Evolutionary conservation across 805 yeast genomes (phyloP), one percentile per base, ranked within the genome.

Genomic region (Teunomyces funiuensis): DNA sequence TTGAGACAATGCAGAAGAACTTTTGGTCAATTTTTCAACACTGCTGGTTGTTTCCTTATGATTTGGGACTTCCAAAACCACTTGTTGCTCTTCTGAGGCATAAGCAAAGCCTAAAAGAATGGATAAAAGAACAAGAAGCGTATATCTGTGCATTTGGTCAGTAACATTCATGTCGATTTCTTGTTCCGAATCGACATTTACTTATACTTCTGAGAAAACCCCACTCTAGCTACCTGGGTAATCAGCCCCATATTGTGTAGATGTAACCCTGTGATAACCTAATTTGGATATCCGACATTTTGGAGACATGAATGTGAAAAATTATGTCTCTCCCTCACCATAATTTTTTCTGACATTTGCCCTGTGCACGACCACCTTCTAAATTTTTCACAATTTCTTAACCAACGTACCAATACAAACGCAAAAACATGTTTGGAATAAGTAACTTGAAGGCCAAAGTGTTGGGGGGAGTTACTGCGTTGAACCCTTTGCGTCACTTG

Each of bases 281-380:
- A n/a, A 31, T 31, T 19, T 31, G 34, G 34, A 19, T 18, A 19
- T 13, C 19, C 23, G 34, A 31, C 34, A 31, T 31, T 31, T 31
- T 28, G n/a, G 23, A 23, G 34, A 31, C 34, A 31, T 31, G 34
- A 31, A 31, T 15, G 34, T 31, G 34, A 31, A 31, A 31, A 31
- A 6, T n/a, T n/a, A n/a, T n/a, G n/a, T n/a, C n/a, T n/a, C n/a
- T n/a, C n/a, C n/a, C n/a, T n/a, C n/a, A n/a, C n/a, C n/a, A n/a
- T n/a, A n/a, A n/a, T n/a, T n/a, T n/a, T n/a, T n/a, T n/a, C n/a
- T 20, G 34, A 18, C 34, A 18, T 31, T 31, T 11, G 6, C 10
- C 13, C n/a, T 31, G 6, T 16, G n/a, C 33, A 29, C 33, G 33
- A 29, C 25, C 20, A 18, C 22, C 11, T 19, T 17, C 9, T 18